phyloP scores from a whole-genome alignment of 345 rosid species.

The Syzygium jambos region DNA sequence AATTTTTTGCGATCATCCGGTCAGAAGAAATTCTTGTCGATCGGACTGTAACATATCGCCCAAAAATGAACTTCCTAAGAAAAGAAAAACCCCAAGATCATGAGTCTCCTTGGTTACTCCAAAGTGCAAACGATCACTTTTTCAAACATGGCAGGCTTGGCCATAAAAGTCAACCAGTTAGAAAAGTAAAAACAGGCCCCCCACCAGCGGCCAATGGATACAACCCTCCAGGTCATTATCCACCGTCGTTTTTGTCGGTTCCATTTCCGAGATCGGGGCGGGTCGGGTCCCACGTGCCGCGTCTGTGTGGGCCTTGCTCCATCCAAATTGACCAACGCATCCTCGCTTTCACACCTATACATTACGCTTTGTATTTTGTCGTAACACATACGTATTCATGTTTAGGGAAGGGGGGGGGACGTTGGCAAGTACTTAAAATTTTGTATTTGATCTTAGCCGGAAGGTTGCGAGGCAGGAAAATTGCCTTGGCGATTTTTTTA shows the following conservation, averaged over 20 bases:
- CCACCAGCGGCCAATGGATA: neutral
- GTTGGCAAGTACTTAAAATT: too few species aligned
- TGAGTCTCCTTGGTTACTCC: too few species aligned
- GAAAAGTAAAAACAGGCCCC: neutral
- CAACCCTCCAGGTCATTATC: neutral
- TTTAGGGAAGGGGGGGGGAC: rapidly evolving
- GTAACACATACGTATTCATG: neutral
- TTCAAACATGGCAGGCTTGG: neutral
- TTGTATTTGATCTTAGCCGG: too few species aligned
- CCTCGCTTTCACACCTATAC: neutral
- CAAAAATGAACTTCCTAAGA: too few species aligned
- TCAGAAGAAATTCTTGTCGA: too few species aligned
- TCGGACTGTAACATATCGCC: too few species aligned
- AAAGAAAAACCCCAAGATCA: too few species aligned
- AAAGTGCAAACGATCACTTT: neutral
- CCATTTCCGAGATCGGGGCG: neutral
- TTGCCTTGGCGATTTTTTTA: too few species aligned
- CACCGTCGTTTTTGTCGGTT: neutral
- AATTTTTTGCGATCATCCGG: too few species aligned
- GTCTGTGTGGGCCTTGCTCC: neutral
- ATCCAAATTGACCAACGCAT: too few species aligned
- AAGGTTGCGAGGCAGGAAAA: too few species aligned
- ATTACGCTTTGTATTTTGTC: neutral
- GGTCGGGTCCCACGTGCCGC: neutral
- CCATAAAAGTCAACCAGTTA: neutral